Conservation (phyloP, 441 rosid genomes). For the Rhodomyrtus psidioides region DNA sequence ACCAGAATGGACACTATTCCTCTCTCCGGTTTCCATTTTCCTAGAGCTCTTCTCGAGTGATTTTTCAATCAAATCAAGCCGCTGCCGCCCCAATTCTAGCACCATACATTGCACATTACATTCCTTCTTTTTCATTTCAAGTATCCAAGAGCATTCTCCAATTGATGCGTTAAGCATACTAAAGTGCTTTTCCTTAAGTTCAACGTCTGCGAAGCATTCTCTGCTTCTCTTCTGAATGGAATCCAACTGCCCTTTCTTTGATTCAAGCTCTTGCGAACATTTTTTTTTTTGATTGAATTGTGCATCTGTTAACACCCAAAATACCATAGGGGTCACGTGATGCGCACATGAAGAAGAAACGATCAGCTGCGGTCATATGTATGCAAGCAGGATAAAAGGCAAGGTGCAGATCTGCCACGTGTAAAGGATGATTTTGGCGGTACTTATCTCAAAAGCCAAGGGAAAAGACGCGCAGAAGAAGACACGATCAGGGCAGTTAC, state of each 20-base stretch:
- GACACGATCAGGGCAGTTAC: no score
- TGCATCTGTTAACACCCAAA: no score
- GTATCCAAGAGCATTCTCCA: constrained; percentile 9
- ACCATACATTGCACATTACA: constrained; percentile 16
- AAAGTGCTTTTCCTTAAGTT: constrained; percentile 16
- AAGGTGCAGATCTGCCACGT: no score
- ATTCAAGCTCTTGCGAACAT: constrained; percentile 11
- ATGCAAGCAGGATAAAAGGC: no score
- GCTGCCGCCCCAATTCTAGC: constrained; percentile 14
- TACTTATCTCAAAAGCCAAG: no score
- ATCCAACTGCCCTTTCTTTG: constrained; percentile 14
- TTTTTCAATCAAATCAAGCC: constrained; percentile 6
- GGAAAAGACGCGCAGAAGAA: no score
- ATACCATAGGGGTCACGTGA: no score
- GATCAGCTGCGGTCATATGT: no score
- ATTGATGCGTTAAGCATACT: constrained; percentile 12
- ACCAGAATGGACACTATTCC: neutral
- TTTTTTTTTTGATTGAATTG: constrained; percentile 5
- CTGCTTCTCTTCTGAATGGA: constrained; percentile 9
- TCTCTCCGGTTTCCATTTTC: constrained; percentile 16
- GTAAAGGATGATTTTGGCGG: no score
- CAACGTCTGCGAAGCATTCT: constrained; percentile 10
- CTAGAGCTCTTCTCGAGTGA: constrained; percentile 4
- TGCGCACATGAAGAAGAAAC: no score
- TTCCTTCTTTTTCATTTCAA: constrained; percentile 19